A percentile compares a stretch with the other conserved stretches of the same genome.
Evolutionary conservation across 2,329 filamentous ascomycete genomes (phyloP).

Genomic region (Achaetomium macrosporum): DNA sequence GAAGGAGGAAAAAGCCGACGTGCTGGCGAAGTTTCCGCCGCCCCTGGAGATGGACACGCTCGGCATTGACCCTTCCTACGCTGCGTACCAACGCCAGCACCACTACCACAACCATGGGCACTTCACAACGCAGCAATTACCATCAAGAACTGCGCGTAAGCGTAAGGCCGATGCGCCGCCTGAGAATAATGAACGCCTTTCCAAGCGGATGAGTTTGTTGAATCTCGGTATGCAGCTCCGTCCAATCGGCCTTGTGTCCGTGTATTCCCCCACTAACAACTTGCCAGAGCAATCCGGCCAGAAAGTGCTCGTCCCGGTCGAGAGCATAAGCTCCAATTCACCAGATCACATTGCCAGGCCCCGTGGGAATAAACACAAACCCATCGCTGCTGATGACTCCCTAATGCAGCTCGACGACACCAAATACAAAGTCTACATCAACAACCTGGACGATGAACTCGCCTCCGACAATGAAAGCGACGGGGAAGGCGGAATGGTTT

Average conservation of each 20-base stretch:
- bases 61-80: conserved; percentile 12
- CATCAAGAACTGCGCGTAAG: conserved; percentile 38
- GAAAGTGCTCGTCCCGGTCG: conserved; percentile 62
- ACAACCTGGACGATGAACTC: conserved; percentile 83
- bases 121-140: conserved; percentile 10
- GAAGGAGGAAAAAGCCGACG: conserved; percentile 8
- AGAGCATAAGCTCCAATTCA: conserved; percentile 34
- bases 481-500: conserved; percentile 50
- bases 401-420: conserved; percentile 81
- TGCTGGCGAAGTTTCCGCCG: conserved; percentile 15
- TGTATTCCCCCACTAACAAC: conserved; percentile 15
- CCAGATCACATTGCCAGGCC: conserved; percentile 20
- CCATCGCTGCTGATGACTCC: conserved; percentile 40
- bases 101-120: conserved; percentile 15
- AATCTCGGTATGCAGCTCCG: conserved; percentile 60
- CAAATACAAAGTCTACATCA: conserved; percentile 82
- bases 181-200: conserved; percentile 64
- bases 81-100: conserved; percentile 2
- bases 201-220: conserved; percentile 75
- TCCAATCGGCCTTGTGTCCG: conserved; percentile 5
- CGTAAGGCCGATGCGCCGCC: conserved; percentile 53
- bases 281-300: conserved; percentile 53
- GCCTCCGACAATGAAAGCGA: conserved; percentile 54
- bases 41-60: conserved; percentile 19
- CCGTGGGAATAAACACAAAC: conserved; percentile 18